Base-by-base conservation (phyloP, 768 basidiomycete species). In the Mycena amicta region DNA sequence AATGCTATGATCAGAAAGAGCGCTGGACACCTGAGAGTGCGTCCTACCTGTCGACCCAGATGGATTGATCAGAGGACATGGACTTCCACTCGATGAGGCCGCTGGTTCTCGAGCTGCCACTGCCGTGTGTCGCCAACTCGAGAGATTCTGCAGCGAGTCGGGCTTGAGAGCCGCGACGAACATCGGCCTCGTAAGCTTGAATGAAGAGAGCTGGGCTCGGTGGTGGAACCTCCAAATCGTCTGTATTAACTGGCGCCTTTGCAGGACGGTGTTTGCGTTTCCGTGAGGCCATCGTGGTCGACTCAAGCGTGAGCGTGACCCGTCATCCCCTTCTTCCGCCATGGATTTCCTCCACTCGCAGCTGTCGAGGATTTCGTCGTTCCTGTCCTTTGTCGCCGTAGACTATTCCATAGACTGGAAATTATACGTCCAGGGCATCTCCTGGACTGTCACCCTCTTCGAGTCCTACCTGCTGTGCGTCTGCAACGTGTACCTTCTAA, bases 31-130 rank as follows among this genome's bases (percentile, higher is more conserved):
- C 55, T 63, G 57, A 61, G 61, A 58, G 72, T 64, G 70, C 61
- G 82, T 23, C 89, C 70, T 85, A 94, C 92, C 92, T 87, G 77
- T 95, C 92, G 54, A 91, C 83, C 90, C 89, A 94, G 3, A 90
- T 37, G 25, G 41, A 53, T 55, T 55, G 18, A 26, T 4, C 3
- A 55, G 53, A 53, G 25, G 25, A 25, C 47, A 29, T 5, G 5
- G 47, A 6, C n/a, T 67, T 67, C 74, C 71, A 74, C 56, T 60
- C 62, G 20, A 66, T 63, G 22, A 69, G 65, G 1, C 55, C 66
- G 50, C 59, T 62, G 2, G 45, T 29, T n/a, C n/a, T n/a, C n/a
- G n/a, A n/a, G n/a, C n/a, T n/a, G 26, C 57, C 25, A 29, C 49
- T 16, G 53, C 60, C 29, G 43, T 47, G 43, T n/a, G 29, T 46